Evolutionary conservation across 352 stramenopile species (phyloP).

Genomic region (Poterioochromonas sp.): DNA sequence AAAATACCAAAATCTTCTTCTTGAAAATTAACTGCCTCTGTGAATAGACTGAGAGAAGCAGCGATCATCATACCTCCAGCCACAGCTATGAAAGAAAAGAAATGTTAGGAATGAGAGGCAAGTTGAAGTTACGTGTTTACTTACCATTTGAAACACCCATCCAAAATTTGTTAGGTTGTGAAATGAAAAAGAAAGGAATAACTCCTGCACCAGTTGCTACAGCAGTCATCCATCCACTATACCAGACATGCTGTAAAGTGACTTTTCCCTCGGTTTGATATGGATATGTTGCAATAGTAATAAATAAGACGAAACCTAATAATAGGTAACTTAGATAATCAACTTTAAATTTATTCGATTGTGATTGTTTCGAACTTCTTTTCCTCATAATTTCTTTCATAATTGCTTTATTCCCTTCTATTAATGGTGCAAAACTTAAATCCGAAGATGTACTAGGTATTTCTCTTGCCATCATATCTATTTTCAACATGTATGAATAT

Average conservation of each 20-base stretch:
- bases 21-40: conserved; percentile 59
- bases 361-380: too few relatives aligned
- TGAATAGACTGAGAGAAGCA: conserved; percentile 83
- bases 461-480: too few relatives aligned
- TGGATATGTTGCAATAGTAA: too few relatives aligned
- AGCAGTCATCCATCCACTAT: conserved; percentile 93
- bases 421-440: too few relatives aligned
- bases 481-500: too few relatives aligned
- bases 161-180: conserved; percentile 82
- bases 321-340: too few relatives aligned
- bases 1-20: conserved; percentile 42
- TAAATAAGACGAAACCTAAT: too few relatives aligned
- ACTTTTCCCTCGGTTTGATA: conserved; percentile 32
- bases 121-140: neutral
- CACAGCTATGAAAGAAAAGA: conserved; percentile 47
- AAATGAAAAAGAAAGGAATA: conserved; percentile 83
- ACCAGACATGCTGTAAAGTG: conserved; percentile 79
- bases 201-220: conserved; percentile 85
- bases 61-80: conserved; percentile 96
- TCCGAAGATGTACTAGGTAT: too few relatives aligned
- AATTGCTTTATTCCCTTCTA: too few relatives aligned
- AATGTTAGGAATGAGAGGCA: neutral
- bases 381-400: too few relatives aligned
- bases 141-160: conserved; percentile 77
- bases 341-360: too few relatives aligned